Conservation (phyloP, 148 eudicot genomes). For the Talinum fruticosum region DNA sequence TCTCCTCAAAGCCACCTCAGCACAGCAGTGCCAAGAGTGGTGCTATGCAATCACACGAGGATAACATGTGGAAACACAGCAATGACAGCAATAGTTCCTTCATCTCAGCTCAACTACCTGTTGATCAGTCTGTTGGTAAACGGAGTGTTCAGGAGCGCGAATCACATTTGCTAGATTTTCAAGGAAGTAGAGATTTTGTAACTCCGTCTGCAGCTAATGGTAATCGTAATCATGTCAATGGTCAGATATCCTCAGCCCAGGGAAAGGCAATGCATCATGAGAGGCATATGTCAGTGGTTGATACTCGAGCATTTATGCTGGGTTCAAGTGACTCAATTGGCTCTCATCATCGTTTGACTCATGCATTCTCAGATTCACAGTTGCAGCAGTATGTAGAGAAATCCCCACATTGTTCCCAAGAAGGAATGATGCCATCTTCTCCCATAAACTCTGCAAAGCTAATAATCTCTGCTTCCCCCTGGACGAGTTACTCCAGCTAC, state of each 20-base stretch:
- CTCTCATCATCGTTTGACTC: slow-evolving; percentile 55
- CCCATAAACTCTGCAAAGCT: slow-evolving; percentile 38
- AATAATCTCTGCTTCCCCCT: slow-evolving; percentile 26
- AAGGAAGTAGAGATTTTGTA: slow-evolving; percentile 28
- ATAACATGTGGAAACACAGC: slow-evolving; percentile 38
- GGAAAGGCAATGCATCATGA: slow-evolving; percentile 40
- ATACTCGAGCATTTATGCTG: slow-evolving; percentile 38
- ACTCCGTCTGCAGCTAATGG: slow-evolving; percentile 29
- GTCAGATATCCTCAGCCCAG: slow-evolving; percentile 31
- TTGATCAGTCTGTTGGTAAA: slow-evolving; percentile 31
- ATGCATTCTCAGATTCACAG: slow-evolving; percentile 80
- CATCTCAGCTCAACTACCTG: slow-evolving; percentile 37
- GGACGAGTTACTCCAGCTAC: slow-evolving; percentile 34
- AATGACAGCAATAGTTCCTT: slow-evolving; percentile 37
- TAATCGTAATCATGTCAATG: slow-evolving; percentile 28
- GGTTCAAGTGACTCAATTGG: slow-evolving; percentile 41
- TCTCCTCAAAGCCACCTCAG: slow-evolving; percentile 38
- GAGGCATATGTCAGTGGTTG: slow-evolving; percentile 43
- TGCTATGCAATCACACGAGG: slow-evolving; percentile 30
- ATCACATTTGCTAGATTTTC: slow-evolving; percentile 25
- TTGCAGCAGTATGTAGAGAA: slow-evolving; percentile 54
- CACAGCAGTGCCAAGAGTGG: slow-evolving; percentile 35
- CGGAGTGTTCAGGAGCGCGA: slow-evolving; percentile 23
- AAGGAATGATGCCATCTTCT: slow-evolving; percentile 44
- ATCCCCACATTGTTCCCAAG: slow-evolving; percentile 52